phyloP scores from a whole-genome alignment of 345 rosid genomes.

The Eutrema japonicum region DNA sequence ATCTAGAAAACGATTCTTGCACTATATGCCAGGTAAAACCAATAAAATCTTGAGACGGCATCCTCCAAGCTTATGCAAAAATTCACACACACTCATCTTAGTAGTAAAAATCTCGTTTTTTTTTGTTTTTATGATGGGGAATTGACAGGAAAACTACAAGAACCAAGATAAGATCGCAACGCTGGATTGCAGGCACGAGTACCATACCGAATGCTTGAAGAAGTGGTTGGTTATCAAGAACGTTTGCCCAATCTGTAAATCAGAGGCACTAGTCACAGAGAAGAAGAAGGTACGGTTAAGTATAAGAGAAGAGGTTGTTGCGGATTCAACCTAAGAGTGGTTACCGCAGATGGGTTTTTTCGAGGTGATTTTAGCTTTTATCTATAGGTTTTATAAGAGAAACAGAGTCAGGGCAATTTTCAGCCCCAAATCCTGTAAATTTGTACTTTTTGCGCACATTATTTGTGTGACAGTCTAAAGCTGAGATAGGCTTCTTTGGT shows the following conservation, averaged over 20 bases:
- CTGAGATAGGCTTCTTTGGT: slow-evolving; percentile 40
- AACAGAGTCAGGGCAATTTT: slow-evolving; percentile 39
- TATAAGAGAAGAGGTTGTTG: slow-evolving; percentile 29
- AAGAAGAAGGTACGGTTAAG: slow-evolving; percentile 34
- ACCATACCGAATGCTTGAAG: slow-evolving; percentile 82
- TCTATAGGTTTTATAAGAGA: slow-evolving; percentile 46
- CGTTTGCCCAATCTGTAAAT: slow-evolving; percentile 87
- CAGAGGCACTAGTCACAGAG: slow-evolving; percentile 61
- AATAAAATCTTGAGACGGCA: slow-evolving; percentile 21
- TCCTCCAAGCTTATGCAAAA: slow-evolving; percentile 23
- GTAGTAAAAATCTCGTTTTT: slow-evolving; percentile 1
- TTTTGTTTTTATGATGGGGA: background rate
- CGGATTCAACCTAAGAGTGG: slow-evolving; percentile 14
- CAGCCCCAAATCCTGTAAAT: slow-evolving; percentile 44
- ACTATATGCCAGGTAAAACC: slow-evolving; percentile 82
- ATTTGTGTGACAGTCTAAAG: slow-evolving; percentile 27
- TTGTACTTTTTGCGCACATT: slow-evolving; percentile 49
- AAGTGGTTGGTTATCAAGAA: slow-evolving; percentile 88
- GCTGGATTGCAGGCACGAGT: slow-evolving; percentile 77
- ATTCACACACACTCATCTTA: background rate
- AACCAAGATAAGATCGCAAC: slow-evolving; percentile 60
- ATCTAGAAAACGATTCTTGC: slow-evolving; percentile 70
- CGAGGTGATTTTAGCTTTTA: slow-evolving; percentile 34
- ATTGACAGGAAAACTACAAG: slow-evolving; percentile 64
- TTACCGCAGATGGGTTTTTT: slow-evolving; percentile 27